Conservation (phyloP, 805 yeast genomes). For the Monosporozyma yasuniensis region DNA sequence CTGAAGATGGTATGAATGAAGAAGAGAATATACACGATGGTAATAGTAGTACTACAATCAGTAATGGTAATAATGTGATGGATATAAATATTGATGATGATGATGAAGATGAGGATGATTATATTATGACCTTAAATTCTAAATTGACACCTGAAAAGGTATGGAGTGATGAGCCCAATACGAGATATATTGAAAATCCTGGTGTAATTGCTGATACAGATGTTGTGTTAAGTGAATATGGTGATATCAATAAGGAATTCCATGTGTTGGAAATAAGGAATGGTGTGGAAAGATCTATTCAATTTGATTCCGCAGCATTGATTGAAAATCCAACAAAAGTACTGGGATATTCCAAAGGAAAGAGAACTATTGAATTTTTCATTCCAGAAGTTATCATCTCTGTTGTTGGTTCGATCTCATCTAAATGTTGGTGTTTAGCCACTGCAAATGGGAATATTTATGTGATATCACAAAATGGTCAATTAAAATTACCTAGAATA, state of each 20-base stretch:
- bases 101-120: slow-evolving; percentile 18
- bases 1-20: slow-evolving; percentile 6
- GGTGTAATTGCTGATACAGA: slow-evolving; percentile 25
- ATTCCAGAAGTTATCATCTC: slow-evolving; percentile 33
- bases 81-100: slow-evolving; percentile 9
- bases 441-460: slow-evolving; percentile 35
- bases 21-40: slow-evolving; percentile 10
- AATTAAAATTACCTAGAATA: slow-evolving; percentile 32
- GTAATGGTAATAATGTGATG: slow-evolving; percentile 11
- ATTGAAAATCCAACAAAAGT: slow-evolving; percentile 33
- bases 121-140: slow-evolving; percentile 24
- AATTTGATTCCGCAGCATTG: slow-evolving; percentile 29
- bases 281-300: slow-evolving; percentile 30
- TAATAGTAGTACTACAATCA: slow-evolving; percentile 11
- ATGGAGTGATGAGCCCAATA: slow-evolving; percentile 25
- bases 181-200: slow-evolving; percentile 23
- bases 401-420: slow-evolving; percentile 38
- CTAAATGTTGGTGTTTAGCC: slow-evolving; percentile 38
- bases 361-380: slow-evolving; percentile 35
- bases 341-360: slow-evolving; percentile 31
- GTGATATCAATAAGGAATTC: slow-evolving; percentile 23
- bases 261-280: slow-evolving; percentile 28
- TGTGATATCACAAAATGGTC: slow-evolving; percentile 28
- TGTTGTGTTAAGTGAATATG: slow-evolving; percentile 25
- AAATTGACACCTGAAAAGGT: slow-evolving; percentile 20